Percentiles rank a stretch among this genome's conserved stretches.
phyloP scores from a whole-genome alignment of 2,329 filamentous ascomycete species.

The Hypoxylon sp. region DNA sequence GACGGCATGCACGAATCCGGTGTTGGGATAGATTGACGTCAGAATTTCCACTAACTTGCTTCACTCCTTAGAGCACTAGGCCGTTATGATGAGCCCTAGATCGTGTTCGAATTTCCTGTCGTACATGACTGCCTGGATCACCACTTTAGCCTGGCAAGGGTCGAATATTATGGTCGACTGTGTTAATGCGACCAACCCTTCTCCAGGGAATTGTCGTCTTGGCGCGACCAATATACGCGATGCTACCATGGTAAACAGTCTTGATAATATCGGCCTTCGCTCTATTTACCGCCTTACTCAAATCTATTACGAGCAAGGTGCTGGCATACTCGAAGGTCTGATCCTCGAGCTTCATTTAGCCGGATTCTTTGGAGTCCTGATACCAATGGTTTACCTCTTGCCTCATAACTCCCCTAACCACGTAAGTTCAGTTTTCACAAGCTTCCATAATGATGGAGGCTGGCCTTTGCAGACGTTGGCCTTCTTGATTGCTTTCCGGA shows the following conservation, averaged over 20 bases:
- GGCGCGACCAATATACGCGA: too few species aligned
- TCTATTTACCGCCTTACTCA: neutral
- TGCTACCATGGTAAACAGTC: neutral
- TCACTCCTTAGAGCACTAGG: too few species aligned
- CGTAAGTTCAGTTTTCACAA: slow-evolving; percentile 59
- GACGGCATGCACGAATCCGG: too few species aligned
- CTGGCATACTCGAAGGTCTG: slow-evolving; percentile 43
- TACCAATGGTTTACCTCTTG: slow-evolving; percentile 46
- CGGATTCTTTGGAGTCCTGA: slow-evolving; percentile 56
- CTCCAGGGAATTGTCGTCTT: too few species aligned
- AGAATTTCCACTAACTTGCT: too few species aligned
- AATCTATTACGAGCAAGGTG: neutral
- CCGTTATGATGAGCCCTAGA: too few species aligned
- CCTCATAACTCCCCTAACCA: slow-evolving; percentile 49
- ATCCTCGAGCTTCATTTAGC: slow-evolving; percentile 51
- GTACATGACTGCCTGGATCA: too few species aligned
- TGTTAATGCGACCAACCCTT: too few species aligned
- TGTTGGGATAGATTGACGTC: too few species aligned
- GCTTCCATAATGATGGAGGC: slow-evolving; percentile 58
- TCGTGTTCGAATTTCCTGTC: too few species aligned
- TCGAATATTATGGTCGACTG: too few species aligned
- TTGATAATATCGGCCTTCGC: neutral
- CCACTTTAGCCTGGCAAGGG: too few species aligned
- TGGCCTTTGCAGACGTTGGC: slow-evolving; percentile 59
- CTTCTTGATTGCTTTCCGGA: slow-evolving; percentile 49